Percentiles rank a stretch among this genome's conserved stretches.
phyloP scores from a whole-genome alignment of 2,329 filamentous ascomycete genomes.

The Calonectria pseudoturangicola region DNA sequence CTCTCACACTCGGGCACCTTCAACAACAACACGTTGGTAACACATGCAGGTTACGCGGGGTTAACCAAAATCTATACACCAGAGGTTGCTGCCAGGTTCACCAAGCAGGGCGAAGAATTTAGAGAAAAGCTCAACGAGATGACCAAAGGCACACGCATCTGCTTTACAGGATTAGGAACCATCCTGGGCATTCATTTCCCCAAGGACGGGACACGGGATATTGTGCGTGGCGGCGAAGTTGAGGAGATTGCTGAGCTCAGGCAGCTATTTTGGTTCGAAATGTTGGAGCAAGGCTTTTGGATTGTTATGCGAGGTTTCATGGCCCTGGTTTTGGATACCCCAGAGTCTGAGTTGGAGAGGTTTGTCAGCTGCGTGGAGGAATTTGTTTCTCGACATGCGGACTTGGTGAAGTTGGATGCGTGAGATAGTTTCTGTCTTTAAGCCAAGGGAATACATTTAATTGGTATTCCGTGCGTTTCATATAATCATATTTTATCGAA shows the following conservation, averaged over 20 bases:
- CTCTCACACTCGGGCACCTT: constrained; percentile 78
- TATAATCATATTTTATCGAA: neutral
- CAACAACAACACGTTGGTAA: constrained; percentile 79
- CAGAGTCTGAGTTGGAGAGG: constrained; percentile 62
- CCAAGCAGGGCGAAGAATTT: constrained; percentile 56
- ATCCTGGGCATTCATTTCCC: constrained; percentile 62
- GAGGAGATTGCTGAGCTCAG: constrained; percentile 58
- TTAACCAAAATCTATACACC: constrained; percentile 61
- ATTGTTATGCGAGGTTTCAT: constrained; percentile 63
- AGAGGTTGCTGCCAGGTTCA: constrained; percentile 57
- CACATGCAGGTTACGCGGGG: constrained; percentile 70
- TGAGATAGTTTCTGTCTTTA: neutral
- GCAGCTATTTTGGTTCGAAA: constrained; percentile 68
- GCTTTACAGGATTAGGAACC: constrained; percentile 61
- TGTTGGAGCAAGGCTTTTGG: constrained; percentile 67
- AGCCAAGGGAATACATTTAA: neutral
- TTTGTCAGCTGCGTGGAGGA: constrained; percentile 61
- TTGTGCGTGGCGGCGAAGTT: constrained; percentile 56
- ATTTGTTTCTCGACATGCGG: constrained; percentile 57
- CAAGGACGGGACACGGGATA: constrained; percentile 51
- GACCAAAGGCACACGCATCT: constrained; percentile 60
- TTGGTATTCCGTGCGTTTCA: neutral
- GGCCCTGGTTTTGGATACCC: constrained; percentile 63
- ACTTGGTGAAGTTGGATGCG: constrained; percentile 41
- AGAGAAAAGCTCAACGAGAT: constrained; percentile 55